A percentile compares a stretch with the other conserved stretches of the same genome.
phyloP scores from a whole-genome alignment of 306 rosid genomes.

The Quercus agrifolia region DNA sequence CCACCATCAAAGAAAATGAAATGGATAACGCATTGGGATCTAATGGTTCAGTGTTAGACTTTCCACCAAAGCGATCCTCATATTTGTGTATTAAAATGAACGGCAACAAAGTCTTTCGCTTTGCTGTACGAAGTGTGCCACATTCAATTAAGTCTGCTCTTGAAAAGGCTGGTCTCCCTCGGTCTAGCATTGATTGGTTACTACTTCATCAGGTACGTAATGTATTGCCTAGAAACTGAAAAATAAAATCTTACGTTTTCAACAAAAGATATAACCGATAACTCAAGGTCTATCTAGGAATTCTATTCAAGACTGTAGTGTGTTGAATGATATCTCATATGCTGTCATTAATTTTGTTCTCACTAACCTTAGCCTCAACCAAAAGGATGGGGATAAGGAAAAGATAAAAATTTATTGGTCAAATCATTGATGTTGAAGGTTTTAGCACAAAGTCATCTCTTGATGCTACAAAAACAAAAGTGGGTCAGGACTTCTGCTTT shows the following conservation, averaged over 20 bases:
- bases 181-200: constrained; percentile 88
- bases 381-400: not conserved
- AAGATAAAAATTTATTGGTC: not conserved
- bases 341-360: not conserved
- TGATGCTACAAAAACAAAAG: not conserved
- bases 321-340: not conserved
- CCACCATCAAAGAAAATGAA: constrained; percentile 42
- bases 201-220: constrained; percentile 89
- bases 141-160: constrained; percentile 79
- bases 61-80: constrained; percentile 65
- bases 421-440: not conserved
- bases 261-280: too few species aligned
- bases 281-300: too few species aligned
- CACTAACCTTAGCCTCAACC: not conserved
- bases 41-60: constrained; percentile 62
- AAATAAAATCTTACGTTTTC: too few species aligned
- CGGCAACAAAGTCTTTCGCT: constrained; percentile 86
- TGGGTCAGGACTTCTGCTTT: not conserved
- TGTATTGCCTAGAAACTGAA: too few species aligned
- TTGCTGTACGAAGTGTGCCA: constrained; percentile 86
- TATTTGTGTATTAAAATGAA: constrained; percentile 89
- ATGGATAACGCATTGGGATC: constrained; percentile 53
- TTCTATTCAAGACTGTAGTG: too few species aligned
- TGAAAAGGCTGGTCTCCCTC: constrained; percentile 64
- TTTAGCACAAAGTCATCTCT: not conserved